Conservation (phyloP, 306 rosid species). For the Lathyrus aphaca region DNA sequence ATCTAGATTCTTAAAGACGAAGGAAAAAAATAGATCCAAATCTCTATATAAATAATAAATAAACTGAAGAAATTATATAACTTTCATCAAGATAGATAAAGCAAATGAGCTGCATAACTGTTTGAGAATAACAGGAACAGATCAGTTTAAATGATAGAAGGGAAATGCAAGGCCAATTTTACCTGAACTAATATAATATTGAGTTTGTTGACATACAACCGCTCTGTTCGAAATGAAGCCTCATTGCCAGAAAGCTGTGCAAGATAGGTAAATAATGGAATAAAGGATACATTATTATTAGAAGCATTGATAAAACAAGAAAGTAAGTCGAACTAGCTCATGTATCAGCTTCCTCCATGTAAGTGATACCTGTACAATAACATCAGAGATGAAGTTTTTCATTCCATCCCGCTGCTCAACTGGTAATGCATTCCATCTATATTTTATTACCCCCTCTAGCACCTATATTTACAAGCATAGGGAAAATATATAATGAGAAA, state of each 20-base stretch:
- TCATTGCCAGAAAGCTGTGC: conserved; percentile 86
- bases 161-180: conserved; percentile 10
- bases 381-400: conserved; percentile 96
- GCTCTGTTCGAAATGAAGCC: conserved; percentile 78
- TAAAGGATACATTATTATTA: conserved; percentile 18
- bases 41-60: not conserved
- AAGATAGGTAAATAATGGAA: conserved; percentile 34
- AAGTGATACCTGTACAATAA: conserved; percentile 80
- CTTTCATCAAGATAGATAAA: not conserved
- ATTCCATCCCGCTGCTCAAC: conserved; percentile 93
- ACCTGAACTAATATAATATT: conserved; percentile 98
- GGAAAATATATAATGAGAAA: conserved; percentile 2
- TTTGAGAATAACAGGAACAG: not conserved
- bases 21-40: not conserved
- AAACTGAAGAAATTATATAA: conserved; percentile 1
- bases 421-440: conserved; percentile 97
- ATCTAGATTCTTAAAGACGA: not conserved
- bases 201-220: conserved; percentile 97
- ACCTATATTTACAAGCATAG: conserved; percentile 56
- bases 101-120: not conserved
- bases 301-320: conserved; percentile 14
- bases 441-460: conserved; percentile 95
- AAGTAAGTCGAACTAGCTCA: conserved; percentile 5
- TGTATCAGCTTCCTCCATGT: not conserved
- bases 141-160: conserved; percentile 5